Base-by-base conservation (phyloP, 2,329 filamentous ascomycete genomes). In the Ophiostoma populinum region DNA sequence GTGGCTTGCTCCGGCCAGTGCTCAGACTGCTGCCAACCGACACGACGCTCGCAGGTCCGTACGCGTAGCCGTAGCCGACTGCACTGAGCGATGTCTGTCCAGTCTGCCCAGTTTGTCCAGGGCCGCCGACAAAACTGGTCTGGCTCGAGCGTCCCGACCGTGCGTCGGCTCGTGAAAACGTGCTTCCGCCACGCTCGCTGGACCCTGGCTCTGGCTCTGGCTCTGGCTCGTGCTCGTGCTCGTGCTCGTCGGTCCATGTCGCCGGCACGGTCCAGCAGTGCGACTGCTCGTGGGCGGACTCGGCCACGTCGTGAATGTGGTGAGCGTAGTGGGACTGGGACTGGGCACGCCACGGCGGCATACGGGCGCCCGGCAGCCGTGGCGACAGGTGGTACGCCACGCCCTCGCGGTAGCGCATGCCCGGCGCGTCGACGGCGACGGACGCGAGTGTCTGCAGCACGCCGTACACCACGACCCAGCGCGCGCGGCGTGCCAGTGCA, bases 381-480 rank as follows among this genome's bases (percentile, higher is more conserved):
- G 67, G 63, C 11, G 60, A 65, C 7, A 75, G 55, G 45, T 74
- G 67, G 46, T 75, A 75, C 13, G 59, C 42, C 2, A 74, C 69
- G 7, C 55, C 57, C 6, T 67, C 61, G 4, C 55, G 57, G 49
- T 67, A 67, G 10, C 61, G 59, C 7, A 70, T 54, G 25, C 59
- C 57, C 9, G 63, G 67, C 1, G 63, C 59, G 39, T 75, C 71
- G 2, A 72, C 68, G 0, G 67, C 64, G 6, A 76, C 56, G 17
- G 63, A 65, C 2, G 69, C 69, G 2, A 75, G 58, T 1, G 64
- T 67, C 49, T 76, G 71, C 12, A 75, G 51, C 9, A 75, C 53
- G 3, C 63, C 66, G 45, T 75, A 75, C 16, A 75, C 59, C 4
- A 75, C 54, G 4, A 72, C 55, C 71, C 71, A 76, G 16, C 71